These are phyloP conservation scores for Paraphaeosphaeria sporulosa DNA, from an alignment of 2,329 filamentous ascomycete genomes.

Conservation along the genomic window DNA sequence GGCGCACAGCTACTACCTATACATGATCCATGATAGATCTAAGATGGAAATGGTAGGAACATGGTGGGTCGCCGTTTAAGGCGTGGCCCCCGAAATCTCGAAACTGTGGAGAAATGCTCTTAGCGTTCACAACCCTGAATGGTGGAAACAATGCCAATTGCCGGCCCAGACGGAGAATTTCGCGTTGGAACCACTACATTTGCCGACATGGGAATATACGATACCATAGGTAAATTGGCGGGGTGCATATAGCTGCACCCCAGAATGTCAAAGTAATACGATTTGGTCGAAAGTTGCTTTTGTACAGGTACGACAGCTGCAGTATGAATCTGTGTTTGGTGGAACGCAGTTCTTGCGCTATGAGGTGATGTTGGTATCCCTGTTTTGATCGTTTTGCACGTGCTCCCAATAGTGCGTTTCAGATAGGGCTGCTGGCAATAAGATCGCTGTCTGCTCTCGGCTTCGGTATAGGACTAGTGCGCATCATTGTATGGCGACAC, in stretches of 20 bases:
- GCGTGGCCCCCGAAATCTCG: constrained; percentile 1
- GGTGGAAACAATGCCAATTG: constrained; percentile 8
- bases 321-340: neutral
- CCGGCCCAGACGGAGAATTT: constrained; percentile 8
- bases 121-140: constrained; percentile 8
- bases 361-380: neutral
- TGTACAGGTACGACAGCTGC: neutral
- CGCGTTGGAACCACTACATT: neutral
- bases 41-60: neutral
- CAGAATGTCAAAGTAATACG: neutral
- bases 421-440: neutral
- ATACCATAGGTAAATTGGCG: constrained; percentile 5
- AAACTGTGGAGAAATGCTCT: neutral
- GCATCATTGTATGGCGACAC: neutral
- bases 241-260: neutral
- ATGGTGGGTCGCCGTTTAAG: constrained; percentile 4
- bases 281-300: neutral
- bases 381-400: neutral
- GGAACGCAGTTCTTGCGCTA: neutral
- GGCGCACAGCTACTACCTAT: constrained; percentile 4
- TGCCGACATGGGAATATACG: neutral
- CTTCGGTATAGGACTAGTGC: neutral
- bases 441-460: neutral
- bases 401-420: constrained; percentile 9
- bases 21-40: neutral